Base-by-base conservation (phyloP, 306 rosid genomes). In the Betula pendula region DNA sequence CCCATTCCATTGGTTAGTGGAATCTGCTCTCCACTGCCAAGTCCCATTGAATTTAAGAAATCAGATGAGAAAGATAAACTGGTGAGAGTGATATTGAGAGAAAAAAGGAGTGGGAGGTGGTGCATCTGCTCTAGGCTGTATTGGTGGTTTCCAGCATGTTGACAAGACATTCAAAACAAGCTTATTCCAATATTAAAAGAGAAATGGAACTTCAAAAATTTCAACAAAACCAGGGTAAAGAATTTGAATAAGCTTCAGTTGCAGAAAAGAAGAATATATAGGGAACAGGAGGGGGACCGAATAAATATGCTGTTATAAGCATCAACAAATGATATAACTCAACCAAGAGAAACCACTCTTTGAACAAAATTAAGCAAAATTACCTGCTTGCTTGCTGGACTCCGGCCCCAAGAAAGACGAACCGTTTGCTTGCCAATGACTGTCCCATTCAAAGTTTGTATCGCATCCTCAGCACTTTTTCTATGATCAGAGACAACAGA, bases 321-420 rank as follows among this genome's bases (percentile, higher is more conserved):
- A 9, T 56, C 33, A 20, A 56, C 63, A 56, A 56, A 11, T 11
- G 15, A 56, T 56, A 56, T 22, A 20, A 56, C 27, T 56, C 63
- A 56, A 56, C 63, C 14, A 5, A 56, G 20, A 56, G 4, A 56
- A 5, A 56, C 3, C 17, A 56, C 33, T 56, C 11, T 11, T 49
- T 11, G 48, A 47, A 66, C 24, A 35, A 35, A 44, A 63, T 48
- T 65, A 52, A 51, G 42, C 35, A 50, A 48, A 24, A 56, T 79
- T 84, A 95, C 99, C 89, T 95, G 98, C 87, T 91, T 95, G 85
- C 90, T 87, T 59, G 92, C 97, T 38, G 97, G 96, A 67, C 92
- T 95, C 81, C 99, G 97, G 62, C 99, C 99, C 99, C 99, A 95
- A 45, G 98, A 92, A 78, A 95, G 99, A 52, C 99, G 97, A 80